A percentile compares a stretch with the other conserved stretches of the same genome.
phyloP scores from a whole-genome alignment of 176 grass and related monocot genomes.

The Ensete ventricosum region DNA sequence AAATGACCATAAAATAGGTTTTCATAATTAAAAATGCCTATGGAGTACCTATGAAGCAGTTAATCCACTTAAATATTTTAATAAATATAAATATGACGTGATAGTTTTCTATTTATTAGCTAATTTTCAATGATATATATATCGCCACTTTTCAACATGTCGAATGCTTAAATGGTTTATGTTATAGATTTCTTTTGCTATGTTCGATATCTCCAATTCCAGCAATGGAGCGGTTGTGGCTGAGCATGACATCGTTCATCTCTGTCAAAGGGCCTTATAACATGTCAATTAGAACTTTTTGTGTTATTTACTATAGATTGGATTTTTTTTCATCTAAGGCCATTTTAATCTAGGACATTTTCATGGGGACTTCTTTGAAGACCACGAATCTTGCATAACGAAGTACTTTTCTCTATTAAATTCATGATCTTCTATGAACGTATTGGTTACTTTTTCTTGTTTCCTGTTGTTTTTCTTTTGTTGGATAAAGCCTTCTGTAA shows the following conservation, averaged over 20 bases:
- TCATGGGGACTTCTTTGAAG: background rate
- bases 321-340: background rate
- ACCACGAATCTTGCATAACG: background rate
- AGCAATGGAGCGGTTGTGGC: slow-evolving; percentile 33
- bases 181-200: background rate
- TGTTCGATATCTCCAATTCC: slow-evolving; percentile 7
- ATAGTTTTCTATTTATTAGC: too few species aligned
- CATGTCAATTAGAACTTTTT: too few species aligned
- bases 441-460: background rate
- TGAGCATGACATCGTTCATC: slow-evolving; percentile 36
- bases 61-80: too few species aligned
- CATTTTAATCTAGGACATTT: background rate
- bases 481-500: background rate
- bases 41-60: too few species aligned
- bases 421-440: background rate
- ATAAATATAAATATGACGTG: too few species aligned
- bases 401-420: background rate
- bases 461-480: background rate
- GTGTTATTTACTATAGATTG: too few species aligned
- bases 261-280: too few species aligned
- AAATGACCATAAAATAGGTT: too few species aligned
- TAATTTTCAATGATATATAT: too few species aligned
- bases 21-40: too few species aligned
- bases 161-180: too few species aligned
- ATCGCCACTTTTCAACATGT: too few species aligned